Evolutionary conservation across 805 yeast genomes (phyloP), one percentile per base, ranked within the genome.

Genomic region (Dipodascopsis uninucleata): DNA sequence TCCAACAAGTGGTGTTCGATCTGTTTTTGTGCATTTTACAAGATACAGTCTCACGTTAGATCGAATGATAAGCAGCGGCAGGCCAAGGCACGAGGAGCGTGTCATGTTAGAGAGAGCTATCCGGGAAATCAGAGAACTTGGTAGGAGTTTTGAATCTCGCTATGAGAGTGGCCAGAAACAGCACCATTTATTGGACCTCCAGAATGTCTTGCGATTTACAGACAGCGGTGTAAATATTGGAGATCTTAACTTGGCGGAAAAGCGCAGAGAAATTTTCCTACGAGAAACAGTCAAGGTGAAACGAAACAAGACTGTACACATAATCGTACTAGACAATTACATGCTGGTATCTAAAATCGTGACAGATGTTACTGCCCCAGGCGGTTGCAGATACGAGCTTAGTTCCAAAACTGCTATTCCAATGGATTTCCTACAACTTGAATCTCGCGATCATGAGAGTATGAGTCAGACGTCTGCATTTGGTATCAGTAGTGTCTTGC

Each of bases 271-370:
- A 51, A 65, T 85, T 21, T 61, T 81, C 35, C 69, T 69, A 52
- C 67, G 81, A 8, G 93, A 88, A 0, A 74, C 72, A 21, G 72
- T 83, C 14, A 40, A 31, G 14, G 56, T 68, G 1, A 71, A 82
- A 44, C 78, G 81, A 46, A 78, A 85, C 10, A 90, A 82, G 36
- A 66, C 72, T 0, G 64, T 69, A 1, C 70, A 76, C 52, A 56
- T 83, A 20, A 76, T 85, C 16, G 64, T 86, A 23, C 64, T 86
- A 41, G 95, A 86, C 59, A 84, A 86, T 57, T 84, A 72, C 55
- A 63, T 86, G 34, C 59, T 68, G 2, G 45, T 69, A 20, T 61
- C 70, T 5, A 67, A 65, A 25, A 70, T 35, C n/a, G 14, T 47
- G 41, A 57, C 58, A 28, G 52, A 58, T 22, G 61, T 64, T 29